Conservation (phyloP, 2,329 filamentous ascomycete genomes). For the Coniella vitis region DNA sequence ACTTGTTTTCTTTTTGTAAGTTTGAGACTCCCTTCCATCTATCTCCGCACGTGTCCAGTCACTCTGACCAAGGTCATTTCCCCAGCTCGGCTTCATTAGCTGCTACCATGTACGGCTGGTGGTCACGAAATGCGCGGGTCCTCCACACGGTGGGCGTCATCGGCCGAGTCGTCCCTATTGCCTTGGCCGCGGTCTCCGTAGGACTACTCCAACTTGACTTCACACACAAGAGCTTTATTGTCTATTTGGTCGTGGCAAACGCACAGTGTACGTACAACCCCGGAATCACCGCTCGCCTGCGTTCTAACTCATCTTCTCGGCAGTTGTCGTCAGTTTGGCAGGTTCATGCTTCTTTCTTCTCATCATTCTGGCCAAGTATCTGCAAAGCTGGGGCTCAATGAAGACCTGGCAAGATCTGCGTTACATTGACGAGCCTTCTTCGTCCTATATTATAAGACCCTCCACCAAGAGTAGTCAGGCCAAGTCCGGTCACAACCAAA, state of each 20-base stretch:
- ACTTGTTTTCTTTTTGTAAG: conserved; percentile 13
- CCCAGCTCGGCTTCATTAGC: conserved; percentile 10
- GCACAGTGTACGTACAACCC: conserved; percentile 8
- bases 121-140: conserved; percentile 4
- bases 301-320: not conserved
- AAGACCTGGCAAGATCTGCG: conserved; percentile 5
- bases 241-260: conserved; percentile 8
- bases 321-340: conserved; percentile 7
- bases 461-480: conserved; percentile 2
- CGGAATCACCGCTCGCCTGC: no score
- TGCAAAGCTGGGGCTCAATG: conserved; percentile 8
- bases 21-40: not conserved
- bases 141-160: conserved; percentile 3
- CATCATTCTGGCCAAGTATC: conserved; percentile 12
- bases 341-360: conserved; percentile 11
- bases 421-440: not conserved
- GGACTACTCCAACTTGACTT: conserved; percentile 10
- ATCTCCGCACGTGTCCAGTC: not conserved
- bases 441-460: not conserved
- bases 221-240: conserved; percentile 4
- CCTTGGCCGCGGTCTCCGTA: conserved; percentile 3
- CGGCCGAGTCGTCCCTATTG: conserved; percentile 5
- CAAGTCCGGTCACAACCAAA: not conserved
- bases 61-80: not conserved
- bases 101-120: conserved; percentile 13